Base-by-base conservation (phyloP, 208 protist species). In the Leishmania tropica region DNA sequence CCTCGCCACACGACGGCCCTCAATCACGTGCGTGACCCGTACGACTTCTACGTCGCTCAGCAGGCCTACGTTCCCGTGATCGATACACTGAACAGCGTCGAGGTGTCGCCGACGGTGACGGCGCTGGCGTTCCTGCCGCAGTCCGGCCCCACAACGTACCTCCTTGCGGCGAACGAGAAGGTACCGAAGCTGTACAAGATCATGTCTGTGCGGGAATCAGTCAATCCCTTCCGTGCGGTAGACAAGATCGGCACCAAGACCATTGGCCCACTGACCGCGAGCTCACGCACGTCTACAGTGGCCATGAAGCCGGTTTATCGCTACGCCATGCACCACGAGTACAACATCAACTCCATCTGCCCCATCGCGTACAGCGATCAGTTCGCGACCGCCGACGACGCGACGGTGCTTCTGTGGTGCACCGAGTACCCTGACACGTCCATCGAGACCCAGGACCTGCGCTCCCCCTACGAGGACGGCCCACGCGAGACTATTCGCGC, bases 181-280 rank as follows among this genome's bases (percentile, higher is more conserved):
- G 85, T 96, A 80, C 93, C 93, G 21, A 96, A 95, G 81, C 81
- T 98, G 70, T 97, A 93, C 87, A 98, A 96, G 85, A 81, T 95
- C 24, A 86, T 96, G 80, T 72, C 83, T 1, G 90, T 94, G 54
- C 88, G 88, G 6, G 88, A 95, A 76, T 90, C 93, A 10, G 85
- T 90, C 47, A 64, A 87, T 31, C 81, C 90, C 11, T 96, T 95
- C 73, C 87, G 85, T 47, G 92, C 92, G 5, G 92, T 96, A 19
- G 88, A 95, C 83, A 90, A 89, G 76, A 83, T 96, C 31, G 89
- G 87, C 45, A 83, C 83, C 37, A 89, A 92, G 42, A 86, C 77
- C 17, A 86, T 92, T 75, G 88, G 85, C 19, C 89, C 92, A 21
- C 86, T 93, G 45, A 91, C 87, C 10, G 82, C 81, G 40, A 79